A percentile compares a stretch with the other conserved stretches of the same genome.
Evolutionary conservation across 108 stramenopile species (phyloP).

Genomic region (Pseudonitzschia delicatissima): DNA sequence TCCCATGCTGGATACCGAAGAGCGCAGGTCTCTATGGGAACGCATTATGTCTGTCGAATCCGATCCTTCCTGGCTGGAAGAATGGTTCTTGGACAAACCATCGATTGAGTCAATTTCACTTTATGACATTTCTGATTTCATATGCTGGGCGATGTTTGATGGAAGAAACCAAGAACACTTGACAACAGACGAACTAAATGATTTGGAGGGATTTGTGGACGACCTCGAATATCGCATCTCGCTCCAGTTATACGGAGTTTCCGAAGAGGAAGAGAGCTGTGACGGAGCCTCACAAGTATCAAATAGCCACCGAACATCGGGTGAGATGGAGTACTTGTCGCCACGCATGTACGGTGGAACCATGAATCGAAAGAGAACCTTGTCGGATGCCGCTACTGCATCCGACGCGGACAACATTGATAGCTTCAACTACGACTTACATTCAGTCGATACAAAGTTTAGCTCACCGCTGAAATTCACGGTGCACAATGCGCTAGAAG

Average conservation of each 20-base stretch:
- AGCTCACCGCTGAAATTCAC: slow-evolving; percentile 5
- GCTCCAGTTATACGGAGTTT: slow-evolving; percentile 56
- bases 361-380: not conserved
- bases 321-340: slow-evolving; percentile 12
- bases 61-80: slow-evolving; percentile 54
- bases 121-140: slow-evolving; percentile 82
- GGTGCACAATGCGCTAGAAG: not conserved
- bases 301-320: slow-evolving; percentile 7
- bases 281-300: slow-evolving; percentile 1
- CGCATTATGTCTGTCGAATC: slow-evolving; percentile 61
- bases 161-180: slow-evolving; percentile 88
- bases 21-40: slow-evolving; percentile 64
- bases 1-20: slow-evolving; percentile 65
- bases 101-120: slow-evolving; percentile 65
- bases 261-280: not conserved
- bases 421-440: slow-evolving; percentile 4
- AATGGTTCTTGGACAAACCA: slow-evolving; percentile 84
- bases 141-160: slow-evolving; percentile 84
- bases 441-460: slow-evolving; percentile 10
- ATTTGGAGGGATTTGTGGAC: slow-evolving; percentile 65
- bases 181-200: slow-evolving; percentile 62
- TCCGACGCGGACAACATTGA: not conserved
- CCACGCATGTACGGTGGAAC: slow-evolving; percentile 7
- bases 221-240: slow-evolving; percentile 69
- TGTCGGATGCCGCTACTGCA: slow-evolving; percentile 7